Conservation (phyloP, 1,284 basidiomycete species). For the Rhodotorula sp. region DNA sequence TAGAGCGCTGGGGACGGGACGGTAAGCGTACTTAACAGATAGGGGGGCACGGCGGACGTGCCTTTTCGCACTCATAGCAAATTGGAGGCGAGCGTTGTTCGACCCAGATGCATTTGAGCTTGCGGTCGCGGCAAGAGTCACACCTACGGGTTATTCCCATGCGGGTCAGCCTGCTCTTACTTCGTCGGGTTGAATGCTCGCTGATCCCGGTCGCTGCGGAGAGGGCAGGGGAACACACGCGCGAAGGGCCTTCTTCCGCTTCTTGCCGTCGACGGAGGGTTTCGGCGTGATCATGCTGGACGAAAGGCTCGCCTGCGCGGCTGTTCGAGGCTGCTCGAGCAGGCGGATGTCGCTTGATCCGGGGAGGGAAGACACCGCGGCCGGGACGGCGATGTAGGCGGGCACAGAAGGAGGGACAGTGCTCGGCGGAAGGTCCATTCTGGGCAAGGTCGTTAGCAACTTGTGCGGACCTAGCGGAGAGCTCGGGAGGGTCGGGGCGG, state of each 20-base stretch:
- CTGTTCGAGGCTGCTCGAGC: neutral
- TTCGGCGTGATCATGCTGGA: neutral
- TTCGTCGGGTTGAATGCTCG: neutral
- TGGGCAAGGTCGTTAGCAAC: too few relatives aligned
- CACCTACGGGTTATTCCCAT: neutral
- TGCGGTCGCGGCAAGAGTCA: neutral
- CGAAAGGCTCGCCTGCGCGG: neutral
- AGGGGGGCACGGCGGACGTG: neutral
- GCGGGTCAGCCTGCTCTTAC: neutral
- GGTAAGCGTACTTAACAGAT: neutral
- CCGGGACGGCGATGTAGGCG: neutral
- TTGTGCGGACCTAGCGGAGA: too few relatives aligned
- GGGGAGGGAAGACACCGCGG: neutral
- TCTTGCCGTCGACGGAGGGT: neutral
- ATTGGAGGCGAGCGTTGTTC: neutral
- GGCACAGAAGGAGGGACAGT: neutral
- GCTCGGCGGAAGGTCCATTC: neutral
- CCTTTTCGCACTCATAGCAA: slow-evolving; percentile 2
- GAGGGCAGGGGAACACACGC: neutral
- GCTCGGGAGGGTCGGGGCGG: too few relatives aligned
- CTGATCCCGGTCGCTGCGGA: neutral
- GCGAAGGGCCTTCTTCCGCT: neutral
- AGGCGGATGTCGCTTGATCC: neutral
- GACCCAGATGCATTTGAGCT: slow-evolving; percentile 6
- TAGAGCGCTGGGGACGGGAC: neutral